Evolutionary conservation across 176 grass and related monocot genomes (phyloP), one percentile per base, ranked within the genome.

Genomic region (Chrysopogon serrulatus): DNA sequence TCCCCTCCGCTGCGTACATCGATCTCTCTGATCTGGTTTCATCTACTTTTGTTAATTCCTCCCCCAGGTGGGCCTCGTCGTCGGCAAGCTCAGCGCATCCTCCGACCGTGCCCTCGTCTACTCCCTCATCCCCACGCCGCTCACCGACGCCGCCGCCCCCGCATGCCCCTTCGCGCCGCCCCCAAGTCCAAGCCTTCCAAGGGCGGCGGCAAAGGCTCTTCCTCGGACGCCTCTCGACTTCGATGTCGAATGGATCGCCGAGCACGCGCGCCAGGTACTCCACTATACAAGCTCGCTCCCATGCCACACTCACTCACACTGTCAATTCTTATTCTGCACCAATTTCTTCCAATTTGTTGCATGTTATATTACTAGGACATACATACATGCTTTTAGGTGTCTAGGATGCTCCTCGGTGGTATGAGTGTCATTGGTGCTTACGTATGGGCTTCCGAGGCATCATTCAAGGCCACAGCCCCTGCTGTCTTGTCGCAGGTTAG

Each of bases 391-490:
- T 17, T 37, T 54, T 18, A 93, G 95, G 95, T 95, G 47, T 95
- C 89, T 6, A 90, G 80, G 79, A 98, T 98, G 91, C 89, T 98
- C 9, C 81, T 98, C n/a, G 96, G 96, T 88, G 93, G 93, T 51
- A 95, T 92, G 87, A 83, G 72, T 51, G 93, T 93, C 24, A 86
- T 92, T 27, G 96, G 96, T 35, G 82, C 93, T 33, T 98, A 98
- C 56, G 17, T 98, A 32, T 98, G 95, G 95, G 85, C 95, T 40
- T 90, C 92, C 12, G 96, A 98, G 70, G 85, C 85, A 30, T 92
- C 91, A 8, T 93, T 95, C 79, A 98, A 95, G 86, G 87, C 91
- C 40, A 95, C 96, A 72, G 30, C 87, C 40, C 86, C 96, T 85
- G 68, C 89, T 78, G 67, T 90, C 57, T 67, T 93, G 10, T 83